Percentiles rank a stretch among this genome's conserved stretches.
These are phyloP conservation scores for Coccomyxa subellipsoidea DNA, from an alignment of 163 green algal genomes.

Conservation along the genomic window DNA sequence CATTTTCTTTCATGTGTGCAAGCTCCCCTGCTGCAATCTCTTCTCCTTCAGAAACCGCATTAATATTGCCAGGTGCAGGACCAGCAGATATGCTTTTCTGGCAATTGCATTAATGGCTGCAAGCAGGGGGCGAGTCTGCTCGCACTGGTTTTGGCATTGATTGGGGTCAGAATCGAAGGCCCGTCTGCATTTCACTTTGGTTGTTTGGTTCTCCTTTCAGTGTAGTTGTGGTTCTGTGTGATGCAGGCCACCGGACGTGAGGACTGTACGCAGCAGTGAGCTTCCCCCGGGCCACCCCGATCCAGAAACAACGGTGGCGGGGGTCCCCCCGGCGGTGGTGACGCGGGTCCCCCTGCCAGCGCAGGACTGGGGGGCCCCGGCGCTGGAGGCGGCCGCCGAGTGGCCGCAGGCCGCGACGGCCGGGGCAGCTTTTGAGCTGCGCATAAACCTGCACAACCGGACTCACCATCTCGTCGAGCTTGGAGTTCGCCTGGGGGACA, in stretches of 20 bases:
- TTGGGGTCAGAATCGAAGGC: too few relatives aligned
- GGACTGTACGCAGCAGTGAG: neutral
- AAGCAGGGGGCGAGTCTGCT: too few relatives aligned
- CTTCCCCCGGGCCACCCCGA: neutral
- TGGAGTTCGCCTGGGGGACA: slow-evolving; percentile 19
- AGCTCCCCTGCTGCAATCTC: neutral
- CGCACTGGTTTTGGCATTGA: too few relatives aligned
- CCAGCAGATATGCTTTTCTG: too few relatives aligned
- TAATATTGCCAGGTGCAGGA: too few relatives aligned
- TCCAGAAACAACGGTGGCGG: neutral
- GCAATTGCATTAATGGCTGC: too few relatives aligned
- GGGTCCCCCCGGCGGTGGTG: neutral
- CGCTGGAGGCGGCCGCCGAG: neutral
- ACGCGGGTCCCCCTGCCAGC: neutral
- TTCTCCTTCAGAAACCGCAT: too few relatives aligned
- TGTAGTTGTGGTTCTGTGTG: too few relatives aligned
- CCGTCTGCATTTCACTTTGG: too few relatives aligned
- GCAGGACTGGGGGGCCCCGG: too few relatives aligned
- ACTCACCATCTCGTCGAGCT: slow-evolving; percentile 12
- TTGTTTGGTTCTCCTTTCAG: too few relatives aligned
- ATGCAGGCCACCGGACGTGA: neutral
- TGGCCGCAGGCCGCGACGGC: neutral
- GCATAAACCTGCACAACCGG: neutral
- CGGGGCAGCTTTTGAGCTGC: neutral
- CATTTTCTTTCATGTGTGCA: neutral